phyloP scores from a whole-genome alignment of 2,329 filamentous ascomycete species.

The Aspergillus sp. region DNA sequence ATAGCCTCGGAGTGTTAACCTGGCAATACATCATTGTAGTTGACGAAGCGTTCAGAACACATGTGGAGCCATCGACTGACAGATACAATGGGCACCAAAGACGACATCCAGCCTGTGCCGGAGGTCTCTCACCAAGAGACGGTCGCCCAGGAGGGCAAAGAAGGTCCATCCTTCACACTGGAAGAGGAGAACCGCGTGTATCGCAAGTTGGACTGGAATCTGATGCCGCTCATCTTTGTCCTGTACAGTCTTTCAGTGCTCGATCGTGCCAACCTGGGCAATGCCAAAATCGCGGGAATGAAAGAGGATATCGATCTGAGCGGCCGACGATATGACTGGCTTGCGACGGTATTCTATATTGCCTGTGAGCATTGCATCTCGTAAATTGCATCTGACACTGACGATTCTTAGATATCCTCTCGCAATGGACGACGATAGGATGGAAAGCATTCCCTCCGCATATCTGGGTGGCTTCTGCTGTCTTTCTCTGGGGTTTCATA shows the following conservation, averaged over 20 bases:
- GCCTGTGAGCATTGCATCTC: constrained; percentile 7
- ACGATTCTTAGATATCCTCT: background rate
- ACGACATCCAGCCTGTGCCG: background rate
- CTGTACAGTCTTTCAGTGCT: constrained; percentile 2
- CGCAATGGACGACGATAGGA: constrained; percentile 7
- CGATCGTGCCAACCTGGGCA: constrained; percentile 6
- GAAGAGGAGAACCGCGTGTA: constrained; percentile 2
- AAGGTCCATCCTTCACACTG: background rate
- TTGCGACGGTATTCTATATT: constrained; percentile 18
- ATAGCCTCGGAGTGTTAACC: too few relatives aligned
- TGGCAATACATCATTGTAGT: too few relatives aligned
- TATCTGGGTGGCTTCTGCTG: constrained; percentile 20
- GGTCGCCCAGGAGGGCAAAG: background rate
- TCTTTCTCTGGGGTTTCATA: constrained; percentile 23
- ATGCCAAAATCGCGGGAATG: constrained; percentile 15
- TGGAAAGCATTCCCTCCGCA: constrained; percentile 29
- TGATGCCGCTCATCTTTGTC: constrained; percentile 5
- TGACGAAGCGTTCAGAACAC: too few relatives aligned
- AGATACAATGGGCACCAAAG: background rate
- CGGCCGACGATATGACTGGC: constrained; percentile 16
- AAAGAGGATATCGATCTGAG: constrained; percentile 14
- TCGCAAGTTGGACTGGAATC: constrained; percentile 7
- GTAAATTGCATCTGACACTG: background rate
- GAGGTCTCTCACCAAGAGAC: background rate
- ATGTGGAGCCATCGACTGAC: too few relatives aligned